phyloP scores from a whole-genome alignment of 805 yeast genomes.

The Soucietia sequanensis region DNA sequence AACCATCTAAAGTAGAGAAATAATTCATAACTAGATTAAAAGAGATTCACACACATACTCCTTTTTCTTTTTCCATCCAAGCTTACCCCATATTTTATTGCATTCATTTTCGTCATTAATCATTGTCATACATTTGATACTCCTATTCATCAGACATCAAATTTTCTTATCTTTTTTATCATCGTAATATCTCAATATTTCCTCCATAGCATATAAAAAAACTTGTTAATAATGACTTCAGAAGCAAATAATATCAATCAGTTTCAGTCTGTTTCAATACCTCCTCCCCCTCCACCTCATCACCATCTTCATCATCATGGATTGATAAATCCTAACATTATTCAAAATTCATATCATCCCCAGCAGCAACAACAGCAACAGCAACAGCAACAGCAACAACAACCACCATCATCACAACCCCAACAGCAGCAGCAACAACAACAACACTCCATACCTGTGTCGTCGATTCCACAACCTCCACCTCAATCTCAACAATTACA shows the following conservation, averaged over 20 bases:
- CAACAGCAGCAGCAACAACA: constrained; percentile 8
- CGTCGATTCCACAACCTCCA: constrained; percentile 1
- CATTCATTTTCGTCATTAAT: neutral
- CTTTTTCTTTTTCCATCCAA: neutral
- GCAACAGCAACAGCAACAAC: constrained; percentile 4
- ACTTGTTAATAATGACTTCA: neutral
- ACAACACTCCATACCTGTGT: too few species aligned
- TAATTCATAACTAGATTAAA: too few species aligned
- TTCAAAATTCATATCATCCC: neutral
- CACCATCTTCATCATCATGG: neutral
- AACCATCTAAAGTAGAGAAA: too few species aligned
- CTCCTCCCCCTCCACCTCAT: too few species aligned
- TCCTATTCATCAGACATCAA: neutral
- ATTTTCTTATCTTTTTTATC: too few species aligned
- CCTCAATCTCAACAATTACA: constrained; percentile 6
- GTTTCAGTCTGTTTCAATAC: neutral
- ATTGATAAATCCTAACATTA: neutral
- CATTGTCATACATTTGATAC: neutral
- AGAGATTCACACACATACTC: neutral
- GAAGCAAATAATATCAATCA: neutral
- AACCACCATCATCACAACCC: constrained; percentile 4
- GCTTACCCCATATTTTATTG: neutral
- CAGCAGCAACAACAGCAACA: constrained; percentile 3
- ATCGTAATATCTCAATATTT: too few species aligned
- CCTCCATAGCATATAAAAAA: too few species aligned